These are phyloP conservation scores for Punica granatum DNA, from an alignment of 345 rosid genomes.

Conservation along the genomic window DNA sequence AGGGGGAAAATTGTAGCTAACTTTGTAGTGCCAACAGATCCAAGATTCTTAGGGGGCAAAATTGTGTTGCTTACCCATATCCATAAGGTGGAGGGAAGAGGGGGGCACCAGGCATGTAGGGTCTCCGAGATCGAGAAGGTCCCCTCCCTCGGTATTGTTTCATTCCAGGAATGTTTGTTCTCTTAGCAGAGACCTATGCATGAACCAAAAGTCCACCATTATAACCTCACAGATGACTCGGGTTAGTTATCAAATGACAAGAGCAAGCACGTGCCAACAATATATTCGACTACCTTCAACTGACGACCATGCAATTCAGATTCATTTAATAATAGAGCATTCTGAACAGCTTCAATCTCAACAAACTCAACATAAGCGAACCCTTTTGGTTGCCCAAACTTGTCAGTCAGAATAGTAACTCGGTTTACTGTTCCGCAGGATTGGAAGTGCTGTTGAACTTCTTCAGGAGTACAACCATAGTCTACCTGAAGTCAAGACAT, in stretches of 20 bases:
- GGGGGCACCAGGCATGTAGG: constrained; percentile 62
- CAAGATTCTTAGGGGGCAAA: background rate
- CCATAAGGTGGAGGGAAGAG: constrained; percentile 41
- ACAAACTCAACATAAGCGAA: constrained; percentile 98
- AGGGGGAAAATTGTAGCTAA: background rate
- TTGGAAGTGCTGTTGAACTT: constrained; percentile 97
- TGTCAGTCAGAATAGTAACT: constrained; percentile 96
- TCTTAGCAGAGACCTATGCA: constrained; percentile 81
- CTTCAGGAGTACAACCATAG: constrained; percentile 97
- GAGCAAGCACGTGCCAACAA: too few relatives aligned
- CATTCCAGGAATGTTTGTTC: constrained; percentile 98
- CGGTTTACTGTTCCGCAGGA: constrained; percentile 97
- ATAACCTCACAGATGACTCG: background rate
- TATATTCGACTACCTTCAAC: constrained; percentile 49
- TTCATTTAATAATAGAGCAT: constrained; percentile 84
- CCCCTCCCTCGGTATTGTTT: constrained; percentile 89
- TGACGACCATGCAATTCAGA: constrained; percentile 96
- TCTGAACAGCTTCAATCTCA: constrained; percentile 89
- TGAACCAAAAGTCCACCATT: constrained; percentile 9
- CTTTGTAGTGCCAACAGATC: background rate
- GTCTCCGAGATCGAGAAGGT: constrained; percentile 51
- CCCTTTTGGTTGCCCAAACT: constrained; percentile 98
- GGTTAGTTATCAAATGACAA: background rate
- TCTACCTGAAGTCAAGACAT: constrained; percentile 52
- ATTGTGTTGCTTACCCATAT: constrained; percentile 51